These are phyloP conservation scores for Saccharomycopsis synnaedendra DNA, from an alignment of 805 yeast species.

Conservation along the genomic window DNA sequence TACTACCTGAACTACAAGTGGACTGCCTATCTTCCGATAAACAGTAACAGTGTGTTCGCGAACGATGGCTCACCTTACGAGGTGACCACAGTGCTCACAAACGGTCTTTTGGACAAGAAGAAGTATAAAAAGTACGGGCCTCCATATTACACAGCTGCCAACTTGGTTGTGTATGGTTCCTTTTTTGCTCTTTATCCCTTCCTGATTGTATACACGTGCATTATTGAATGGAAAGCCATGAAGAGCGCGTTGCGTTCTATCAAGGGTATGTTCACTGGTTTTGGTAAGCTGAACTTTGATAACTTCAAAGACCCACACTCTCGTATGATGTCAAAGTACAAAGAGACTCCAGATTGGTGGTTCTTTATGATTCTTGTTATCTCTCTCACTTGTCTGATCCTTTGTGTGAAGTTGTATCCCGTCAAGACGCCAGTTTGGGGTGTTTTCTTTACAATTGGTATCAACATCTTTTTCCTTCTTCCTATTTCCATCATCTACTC, in stretches of 20 bases:
- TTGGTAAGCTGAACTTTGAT: conserved; percentile 18
- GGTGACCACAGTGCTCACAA: conserved; percentile 35
- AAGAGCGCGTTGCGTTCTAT: conserved; percentile 27
- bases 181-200: conserved; percentile 47
- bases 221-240: conserved; percentile 35
- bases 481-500: conserved; percentile 40
- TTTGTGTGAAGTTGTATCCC: conserved; percentile 34
- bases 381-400: conserved; percentile 36
- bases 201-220: conserved; percentile 37
- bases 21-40: conserved; percentile 29
- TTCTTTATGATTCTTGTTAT: conserved; percentile 30
- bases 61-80: conserved; percentile 38
- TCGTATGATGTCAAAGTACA: conserved; percentile 42
- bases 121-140: conserved; percentile 48
- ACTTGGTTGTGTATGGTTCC: conserved; percentile 46
- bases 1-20: conserved; percentile 31
- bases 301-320: conserved; percentile 41
- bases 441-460: conserved; percentile 38
- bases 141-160: conserved; percentile 56
- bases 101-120: conserved; percentile 32
- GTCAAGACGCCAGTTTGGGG: conserved; percentile 50
- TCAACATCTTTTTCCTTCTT: conserved; percentile 38
- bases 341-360: conserved; percentile 56
- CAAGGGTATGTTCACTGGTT: conserved; percentile 21
- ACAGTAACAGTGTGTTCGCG: conserved; percentile 40